phyloP scores from a whole-genome alignment of 495 filamentous ascomycete genomes.

The Aspergillus baeticus region DNA sequence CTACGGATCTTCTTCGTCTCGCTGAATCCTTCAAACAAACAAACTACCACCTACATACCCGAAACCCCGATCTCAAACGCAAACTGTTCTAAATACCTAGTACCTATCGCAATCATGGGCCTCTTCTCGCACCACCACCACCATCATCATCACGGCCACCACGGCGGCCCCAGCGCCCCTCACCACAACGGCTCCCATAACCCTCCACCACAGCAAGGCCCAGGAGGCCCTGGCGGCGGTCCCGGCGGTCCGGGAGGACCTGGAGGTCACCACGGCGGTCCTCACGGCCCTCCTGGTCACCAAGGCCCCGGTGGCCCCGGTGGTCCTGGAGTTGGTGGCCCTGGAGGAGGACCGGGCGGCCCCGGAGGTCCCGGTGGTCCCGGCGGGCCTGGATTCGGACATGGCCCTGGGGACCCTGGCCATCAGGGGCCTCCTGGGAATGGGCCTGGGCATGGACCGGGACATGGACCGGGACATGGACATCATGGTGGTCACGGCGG shows the following conservation, averaged over 20 bases:
- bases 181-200: background rate
- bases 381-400: background rate
- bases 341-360: background rate
- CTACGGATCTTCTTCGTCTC: no score
- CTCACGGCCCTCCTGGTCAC: background rate
- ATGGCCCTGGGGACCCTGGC: background rate
- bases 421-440: background rate
- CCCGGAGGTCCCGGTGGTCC: no score
- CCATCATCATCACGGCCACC: background rate
- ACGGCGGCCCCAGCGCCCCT: background rate
- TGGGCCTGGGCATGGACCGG: background rate
- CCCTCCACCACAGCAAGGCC: background rate
- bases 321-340: background rate
- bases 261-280: no score
- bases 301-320: no score
- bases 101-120: background rate
- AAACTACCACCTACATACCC: background rate
- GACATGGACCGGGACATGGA: background rate
- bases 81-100: no score
- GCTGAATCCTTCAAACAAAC: no score
- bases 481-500: background rate
- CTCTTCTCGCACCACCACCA: background rate
- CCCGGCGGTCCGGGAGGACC: background rate
- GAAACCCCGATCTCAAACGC: no score
- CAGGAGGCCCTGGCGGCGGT: no score